Base-by-base conservation (phyloP, 768 basidiomycete genomes). In the Termitomyces sp. region DNA sequence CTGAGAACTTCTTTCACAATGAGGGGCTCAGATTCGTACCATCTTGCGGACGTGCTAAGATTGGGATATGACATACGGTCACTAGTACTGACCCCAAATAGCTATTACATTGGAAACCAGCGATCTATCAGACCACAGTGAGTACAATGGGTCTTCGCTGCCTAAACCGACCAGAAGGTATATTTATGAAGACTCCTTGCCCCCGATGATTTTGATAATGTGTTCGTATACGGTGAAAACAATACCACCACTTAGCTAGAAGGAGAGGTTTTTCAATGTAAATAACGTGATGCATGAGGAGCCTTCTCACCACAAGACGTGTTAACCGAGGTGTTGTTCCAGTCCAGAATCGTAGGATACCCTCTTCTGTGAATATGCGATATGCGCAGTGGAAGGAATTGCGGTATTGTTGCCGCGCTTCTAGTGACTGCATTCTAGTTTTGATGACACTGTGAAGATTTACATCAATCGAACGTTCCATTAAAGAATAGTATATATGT, bases 331-430 rank as follows among this genome's bases (percentile, higher is more conserved):
- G 97, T 4, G 95, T 96, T 7, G 96, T 94, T 2, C 97, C 97
- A 3, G 89, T 91, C 97, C 97, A 99, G 71, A 99, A 97, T 46
- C 89, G 81, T n/a, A 84, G 63, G 7, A 97, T 60, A 2, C 97
- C 97, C 64, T 98, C 94, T 69, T 98, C 96, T 0, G 87, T 93
- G 59, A 93, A 85, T 66, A 98, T 94, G 43, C 95, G 81, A 65
- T 97, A 96, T 5, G 86, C 95, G 62, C 96, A 98, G 63, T 98
- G 94, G 74, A 98, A 90, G 3, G 94, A 87, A 65, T 99, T 98
- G 35, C 86, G 84, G 67, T 98, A 99, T 56, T 94, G 87, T 22
- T 77, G 71, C 10, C 82, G 77, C 0, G 96, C 97, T 53, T 83
- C 81, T 10, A 99, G 78, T 5, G 92, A 87, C 70, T 99, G 97